These are phyloP conservation scores for Entrophospora sp. DNA, from an alignment of 192 early-diverging fungal genomes.

Conservation along the genomic window DNA sequence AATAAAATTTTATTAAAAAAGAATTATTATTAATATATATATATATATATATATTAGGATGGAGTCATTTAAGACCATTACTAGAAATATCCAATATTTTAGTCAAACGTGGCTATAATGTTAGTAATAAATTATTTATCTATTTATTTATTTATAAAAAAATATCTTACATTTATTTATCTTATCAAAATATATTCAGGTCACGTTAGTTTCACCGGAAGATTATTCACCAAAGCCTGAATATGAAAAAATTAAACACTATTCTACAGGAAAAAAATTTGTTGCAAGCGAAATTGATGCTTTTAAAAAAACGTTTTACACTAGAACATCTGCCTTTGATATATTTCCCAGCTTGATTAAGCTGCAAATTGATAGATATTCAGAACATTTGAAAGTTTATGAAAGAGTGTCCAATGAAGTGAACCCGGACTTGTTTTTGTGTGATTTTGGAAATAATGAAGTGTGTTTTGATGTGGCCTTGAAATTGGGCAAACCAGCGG, in stretches of 20 bases:
- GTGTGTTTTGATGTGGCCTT: neutral
- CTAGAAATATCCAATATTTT: slow-evolving; percentile 7
- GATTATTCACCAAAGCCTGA: neutral
- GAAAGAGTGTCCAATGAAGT: neutral
- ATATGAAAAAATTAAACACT: neutral
- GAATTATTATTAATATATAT: neutral
- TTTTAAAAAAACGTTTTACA: neutral
- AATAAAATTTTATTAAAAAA: neutral
- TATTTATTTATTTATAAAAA: neutral
- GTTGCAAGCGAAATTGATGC: neutral
- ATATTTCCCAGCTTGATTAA: neutral
- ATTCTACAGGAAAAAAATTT: neutral
- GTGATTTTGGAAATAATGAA: neutral
- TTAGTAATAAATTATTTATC: neutral
- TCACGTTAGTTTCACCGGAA: neutral
- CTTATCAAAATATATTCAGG: neutral
- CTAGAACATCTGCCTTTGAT: neutral
- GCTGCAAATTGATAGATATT: neutral
- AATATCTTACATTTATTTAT: neutral
- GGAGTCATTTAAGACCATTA: neutral
- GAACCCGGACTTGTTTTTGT: neutral
- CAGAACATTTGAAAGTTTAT: neutral
- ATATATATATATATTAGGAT: neutral
- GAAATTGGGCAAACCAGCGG: neutral
- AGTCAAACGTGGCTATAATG: slow-evolving; percentile 3